A percentile compares a stretch with the other conserved stretches of the same genome.
These are phyloP conservation scores for Panaeolus papilionaceus DNA, from an alignment of 768 basidiomycete genomes.

Conservation along the genomic window DNA sequence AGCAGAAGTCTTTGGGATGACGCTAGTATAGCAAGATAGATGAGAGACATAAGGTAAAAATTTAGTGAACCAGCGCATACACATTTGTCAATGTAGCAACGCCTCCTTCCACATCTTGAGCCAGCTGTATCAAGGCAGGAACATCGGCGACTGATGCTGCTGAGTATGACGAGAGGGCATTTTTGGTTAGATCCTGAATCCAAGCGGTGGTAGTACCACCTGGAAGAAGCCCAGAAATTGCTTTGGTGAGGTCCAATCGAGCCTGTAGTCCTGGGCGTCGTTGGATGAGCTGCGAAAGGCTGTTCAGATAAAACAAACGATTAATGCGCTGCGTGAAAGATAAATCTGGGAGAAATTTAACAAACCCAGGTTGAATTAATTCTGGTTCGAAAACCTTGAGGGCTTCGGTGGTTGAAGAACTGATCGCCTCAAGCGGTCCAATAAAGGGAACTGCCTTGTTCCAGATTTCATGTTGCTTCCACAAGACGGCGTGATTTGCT, in stretches of 20 bases:
- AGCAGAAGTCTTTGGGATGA: conserved; percentile 32
- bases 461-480: conserved; percentile 27
- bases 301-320: conserved; percentile 17
- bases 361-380: conserved; percentile 21
- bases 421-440: conserved; percentile 23
- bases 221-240: not conserved
- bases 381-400: conserved; percentile 32
- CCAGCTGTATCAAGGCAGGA: conserved; percentile 31
- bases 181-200: conserved; percentile 28
- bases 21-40: conserved; percentile 21
- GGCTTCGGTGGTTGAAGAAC: conserved; percentile 27
- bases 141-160: conserved; percentile 28
- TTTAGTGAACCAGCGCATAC: conserved; percentile 26
- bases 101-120: conserved; percentile 22
- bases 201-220: conserved; percentile 19
- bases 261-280: conserved; percentile 21
- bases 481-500: conserved; percentile 32
- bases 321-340: too few species aligned
- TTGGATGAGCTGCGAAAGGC: conserved; percentile 26
- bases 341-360: conserved; percentile 30
- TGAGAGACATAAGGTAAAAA: not conserved
- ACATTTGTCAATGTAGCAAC: conserved; percentile 26
- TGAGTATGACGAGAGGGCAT: conserved; percentile 29
- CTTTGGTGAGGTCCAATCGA: conserved; percentile 19
- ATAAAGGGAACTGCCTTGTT: conserved; percentile 25